Conservation (phyloP, 129 eudicot species). For the Scalesia atractyloides region DNA sequence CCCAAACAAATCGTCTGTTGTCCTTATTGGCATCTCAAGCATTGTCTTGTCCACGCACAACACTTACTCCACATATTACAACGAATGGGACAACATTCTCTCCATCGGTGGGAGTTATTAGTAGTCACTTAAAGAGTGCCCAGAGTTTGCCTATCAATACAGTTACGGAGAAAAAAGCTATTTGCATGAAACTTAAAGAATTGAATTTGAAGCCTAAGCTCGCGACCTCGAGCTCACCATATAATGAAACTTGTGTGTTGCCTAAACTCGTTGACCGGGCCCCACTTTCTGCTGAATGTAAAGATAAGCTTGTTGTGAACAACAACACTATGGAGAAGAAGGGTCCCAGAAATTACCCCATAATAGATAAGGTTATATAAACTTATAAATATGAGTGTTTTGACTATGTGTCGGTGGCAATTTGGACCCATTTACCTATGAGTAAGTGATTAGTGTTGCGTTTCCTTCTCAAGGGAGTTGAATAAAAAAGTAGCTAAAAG, state of each 20-base stretch:
- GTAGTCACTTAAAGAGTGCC: no score
- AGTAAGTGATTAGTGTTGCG: background rate
- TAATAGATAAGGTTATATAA: conserved; percentile 52
- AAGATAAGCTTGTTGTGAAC: background rate
- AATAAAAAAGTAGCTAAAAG: background rate
- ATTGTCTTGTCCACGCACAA: conserved; percentile 41
- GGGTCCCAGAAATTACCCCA: background rate
- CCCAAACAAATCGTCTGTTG: conserved; percentile 54
- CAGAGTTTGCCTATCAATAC: no score
- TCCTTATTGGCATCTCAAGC: conserved; percentile 50
- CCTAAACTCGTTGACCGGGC: no score
- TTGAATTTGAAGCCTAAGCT: no score
- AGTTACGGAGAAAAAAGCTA: no score
- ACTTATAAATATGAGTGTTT: conserved; percentile 1
- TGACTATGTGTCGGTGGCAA: background rate
- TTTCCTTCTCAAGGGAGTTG: background rate
- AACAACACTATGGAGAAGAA: no score
- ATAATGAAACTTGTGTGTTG: no score
- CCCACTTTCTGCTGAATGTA: background rate
- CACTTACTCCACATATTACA: no score
- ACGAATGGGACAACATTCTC: no score
- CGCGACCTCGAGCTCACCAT: no score
- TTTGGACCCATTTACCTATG: background rate
- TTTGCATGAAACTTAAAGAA: no score
- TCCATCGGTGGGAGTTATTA: no score